Evolutionary conservation across 1,139 yeast genomes (phyloP).

Genomic region (Blastobotrys malaysiensis): DNA sequence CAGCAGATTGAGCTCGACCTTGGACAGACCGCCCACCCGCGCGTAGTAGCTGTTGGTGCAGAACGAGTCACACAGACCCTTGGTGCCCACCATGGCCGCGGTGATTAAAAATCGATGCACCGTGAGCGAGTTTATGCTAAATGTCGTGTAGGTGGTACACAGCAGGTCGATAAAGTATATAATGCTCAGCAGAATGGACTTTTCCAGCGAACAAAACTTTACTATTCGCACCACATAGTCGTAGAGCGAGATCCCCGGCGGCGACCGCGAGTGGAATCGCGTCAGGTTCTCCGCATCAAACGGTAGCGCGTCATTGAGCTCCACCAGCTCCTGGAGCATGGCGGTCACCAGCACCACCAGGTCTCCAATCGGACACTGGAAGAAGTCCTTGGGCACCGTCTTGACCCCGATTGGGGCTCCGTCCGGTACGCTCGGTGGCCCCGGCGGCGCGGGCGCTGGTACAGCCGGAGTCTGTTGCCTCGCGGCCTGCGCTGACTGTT

Average conservation of each 20-base stretch:
- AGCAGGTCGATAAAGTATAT: conserved; percentile 85
- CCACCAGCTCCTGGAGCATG: conserved; percentile 69
- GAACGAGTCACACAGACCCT: conserved; percentile 89
- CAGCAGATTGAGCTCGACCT: conserved; percentile 75
- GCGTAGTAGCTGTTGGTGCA: conserved; percentile 94
- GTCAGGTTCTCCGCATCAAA: conserved; percentile 51
- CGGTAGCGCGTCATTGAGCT: conserved; percentile 56
- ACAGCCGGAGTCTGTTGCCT: too few relatives aligned
- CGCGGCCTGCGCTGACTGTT: too few relatives aligned
- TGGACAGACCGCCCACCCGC: conserved; percentile 89
- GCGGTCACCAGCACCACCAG: conserved; percentile 67
- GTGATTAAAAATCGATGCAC: conserved; percentile 88
- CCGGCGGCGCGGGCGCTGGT: too few relatives aligned
- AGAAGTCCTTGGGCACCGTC: conserved; percentile 52
- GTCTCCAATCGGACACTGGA: conserved; percentile 64
- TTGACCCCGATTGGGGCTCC: conserved; percentile 12
- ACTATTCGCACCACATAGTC: conserved; percentile 74
- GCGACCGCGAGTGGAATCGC: conserved; percentile 86
- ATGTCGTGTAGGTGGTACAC: conserved; percentile 70
- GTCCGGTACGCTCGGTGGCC: too few relatives aligned
- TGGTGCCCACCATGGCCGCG: conserved; percentile 86
- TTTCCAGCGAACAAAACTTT: conserved; percentile 79
- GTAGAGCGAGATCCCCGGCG: conserved; percentile 78
- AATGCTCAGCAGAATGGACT: conserved; percentile 71
- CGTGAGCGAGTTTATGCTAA: conserved; percentile 83